Conservation (phyloP, 2,329 filamentous ascomycete genomes). For the Aspergillus quadricinctus region DNA sequence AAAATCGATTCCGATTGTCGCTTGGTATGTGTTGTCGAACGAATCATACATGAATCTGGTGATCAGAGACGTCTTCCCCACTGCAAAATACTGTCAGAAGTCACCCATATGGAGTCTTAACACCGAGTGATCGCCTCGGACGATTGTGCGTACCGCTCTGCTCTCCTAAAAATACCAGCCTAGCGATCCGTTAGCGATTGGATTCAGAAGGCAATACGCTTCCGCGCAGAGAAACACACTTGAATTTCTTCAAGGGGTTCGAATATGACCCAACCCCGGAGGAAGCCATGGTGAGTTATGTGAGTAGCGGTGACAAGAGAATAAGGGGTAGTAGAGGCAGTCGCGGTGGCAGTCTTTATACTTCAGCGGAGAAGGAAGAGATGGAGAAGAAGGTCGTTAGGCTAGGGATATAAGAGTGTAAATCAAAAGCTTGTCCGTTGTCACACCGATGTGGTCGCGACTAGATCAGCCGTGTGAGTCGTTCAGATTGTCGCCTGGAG, state of each 20-base stretch:
- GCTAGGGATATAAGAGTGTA: conserved; percentile 4
- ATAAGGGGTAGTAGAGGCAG: conserved; percentile 29
- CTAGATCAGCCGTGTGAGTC: conserved; percentile 6
- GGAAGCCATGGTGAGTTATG: conserved; percentile 63
- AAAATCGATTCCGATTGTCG: conserved; percentile 98
- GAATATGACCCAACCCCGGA: conserved; percentile 80
- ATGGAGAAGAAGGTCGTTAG: conserved; percentile 5
- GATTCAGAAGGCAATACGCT: not conserved
- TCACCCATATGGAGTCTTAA: not conserved
- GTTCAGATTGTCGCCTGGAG: conserved; percentile 9
- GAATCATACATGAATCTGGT: conserved; percentile 99
- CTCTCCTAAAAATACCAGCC: conserved; percentile 95
- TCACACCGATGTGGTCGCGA: conserved; percentile 1
- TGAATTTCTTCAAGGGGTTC: conserved; percentile 99
- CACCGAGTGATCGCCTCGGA: conserved; percentile 1
- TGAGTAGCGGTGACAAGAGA: conserved; percentile 17
- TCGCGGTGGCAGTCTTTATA: not conserved
- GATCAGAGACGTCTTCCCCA: conserved; percentile 97
- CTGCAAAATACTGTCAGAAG: conserved; percentile 46
- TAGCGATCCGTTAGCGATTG: conserved; percentile 40
- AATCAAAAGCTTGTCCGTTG: not conserved
- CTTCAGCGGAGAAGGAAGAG: conserved; percentile 5
- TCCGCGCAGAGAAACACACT: conserved; percentile 53
- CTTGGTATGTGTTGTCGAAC: conserved; percentile 99
- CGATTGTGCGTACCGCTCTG: conserved; percentile 73